These are phyloP conservation scores for Lophiotrema nucula DNA, from an alignment of 495 filamentous ascomycete species.

Conservation along the genomic window DNA sequence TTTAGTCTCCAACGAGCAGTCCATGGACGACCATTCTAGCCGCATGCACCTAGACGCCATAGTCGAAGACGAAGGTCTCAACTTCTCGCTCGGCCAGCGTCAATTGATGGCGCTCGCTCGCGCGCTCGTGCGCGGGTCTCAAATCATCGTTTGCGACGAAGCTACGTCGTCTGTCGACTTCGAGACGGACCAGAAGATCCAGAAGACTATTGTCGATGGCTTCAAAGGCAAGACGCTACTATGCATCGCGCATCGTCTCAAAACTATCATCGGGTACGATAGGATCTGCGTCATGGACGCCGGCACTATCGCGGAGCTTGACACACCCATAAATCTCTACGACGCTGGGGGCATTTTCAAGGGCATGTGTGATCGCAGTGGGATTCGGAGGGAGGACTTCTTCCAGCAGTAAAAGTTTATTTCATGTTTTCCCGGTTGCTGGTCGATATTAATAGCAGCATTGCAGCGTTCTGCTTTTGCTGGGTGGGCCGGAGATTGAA, in stretches of 20 bases:
- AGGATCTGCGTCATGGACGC: slow-evolving; percentile 94
- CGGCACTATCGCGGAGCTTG: slow-evolving; percentile 82
- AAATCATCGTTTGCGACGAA: slow-evolving; percentile 96
- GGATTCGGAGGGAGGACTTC: slow-evolving; percentile 77
- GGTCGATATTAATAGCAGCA: too few species aligned
- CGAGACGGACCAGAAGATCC: slow-evolving; percentile 95
- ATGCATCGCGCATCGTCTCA: slow-evolving; percentile 91
- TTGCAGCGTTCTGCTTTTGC: too few species aligned
- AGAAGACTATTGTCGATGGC: slow-evolving; percentile 79
- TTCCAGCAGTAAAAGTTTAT: slow-evolving; percentile 12
- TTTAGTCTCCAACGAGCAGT: slow-evolving; percentile 59
- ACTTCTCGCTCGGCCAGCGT: slow-evolving; percentile 94
- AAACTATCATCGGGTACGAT: slow-evolving; percentile 92
- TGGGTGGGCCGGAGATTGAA: too few species aligned
- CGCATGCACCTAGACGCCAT: slow-evolving; percentile 78
- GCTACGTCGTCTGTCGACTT: slow-evolving; percentile 92
- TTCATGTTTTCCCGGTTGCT: too few species aligned
- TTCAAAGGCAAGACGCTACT: slow-evolving; percentile 88
- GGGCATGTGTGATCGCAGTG: slow-evolving; percentile 88
- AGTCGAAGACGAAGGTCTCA: slow-evolving; percentile 93
- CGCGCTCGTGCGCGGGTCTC: slow-evolving; percentile 78
- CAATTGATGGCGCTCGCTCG: slow-evolving; percentile 94
- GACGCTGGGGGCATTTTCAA: slow-evolving; percentile 71
- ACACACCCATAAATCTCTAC: slow-evolving; percentile 69
- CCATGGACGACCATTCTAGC: slow-evolving; percentile 46